Conservation (phyloP, 1,284 basidiomycete genomes). For the Cutaneotrichosporon daszewskae region DNA sequence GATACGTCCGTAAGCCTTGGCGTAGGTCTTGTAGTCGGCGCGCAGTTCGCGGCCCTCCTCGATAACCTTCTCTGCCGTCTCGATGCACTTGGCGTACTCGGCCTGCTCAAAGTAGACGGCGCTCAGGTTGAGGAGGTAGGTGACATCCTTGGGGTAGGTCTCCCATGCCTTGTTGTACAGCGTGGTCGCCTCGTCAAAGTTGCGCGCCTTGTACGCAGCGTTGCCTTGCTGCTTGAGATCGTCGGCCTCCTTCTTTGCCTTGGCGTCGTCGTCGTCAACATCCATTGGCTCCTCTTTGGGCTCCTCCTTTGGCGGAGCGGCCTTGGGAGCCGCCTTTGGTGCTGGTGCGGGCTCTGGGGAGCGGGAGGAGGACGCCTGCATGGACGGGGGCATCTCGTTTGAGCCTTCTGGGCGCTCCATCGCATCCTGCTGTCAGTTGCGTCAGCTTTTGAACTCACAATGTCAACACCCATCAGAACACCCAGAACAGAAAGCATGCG, state of each 20-base stretch:
- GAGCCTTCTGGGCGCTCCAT: conserved; percentile 80
- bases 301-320: conserved; percentile 49
- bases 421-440: conserved; percentile 54
- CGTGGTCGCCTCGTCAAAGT: conserved; percentile 66
- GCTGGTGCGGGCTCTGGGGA: conserved; percentile 7
- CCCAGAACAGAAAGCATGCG: conserved; percentile 88
- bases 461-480: conserved; percentile 87
- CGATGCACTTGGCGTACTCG: conserved; percentile 83
- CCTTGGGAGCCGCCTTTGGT: conserved; percentile 32
- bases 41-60: conserved; percentile 74
- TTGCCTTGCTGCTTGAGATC: conserved; percentile 72
- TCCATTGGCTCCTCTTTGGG: conserved; percentile 57
- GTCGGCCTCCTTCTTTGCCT: conserved; percentile 67
- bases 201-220: conserved; percentile 78
- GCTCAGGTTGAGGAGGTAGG: conserved; percentile 83
- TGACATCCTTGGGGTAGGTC: conserved; percentile 83
- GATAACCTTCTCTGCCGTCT: conserved; percentile 87
- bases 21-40: conserved; percentile 56
- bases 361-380: conserved; percentile 25
- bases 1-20: conserved; percentile 78
- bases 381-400: conserved; percentile 65
- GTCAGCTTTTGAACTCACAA: conserved; percentile 48
- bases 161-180: conserved; percentile 88
- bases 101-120: conserved; percentile 91
- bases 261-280: conserved; percentile 60